phyloP scores from a whole-genome alignment of 2,329 filamentous ascomycete species.

The Pseudogymnoascus sp. region DNA sequence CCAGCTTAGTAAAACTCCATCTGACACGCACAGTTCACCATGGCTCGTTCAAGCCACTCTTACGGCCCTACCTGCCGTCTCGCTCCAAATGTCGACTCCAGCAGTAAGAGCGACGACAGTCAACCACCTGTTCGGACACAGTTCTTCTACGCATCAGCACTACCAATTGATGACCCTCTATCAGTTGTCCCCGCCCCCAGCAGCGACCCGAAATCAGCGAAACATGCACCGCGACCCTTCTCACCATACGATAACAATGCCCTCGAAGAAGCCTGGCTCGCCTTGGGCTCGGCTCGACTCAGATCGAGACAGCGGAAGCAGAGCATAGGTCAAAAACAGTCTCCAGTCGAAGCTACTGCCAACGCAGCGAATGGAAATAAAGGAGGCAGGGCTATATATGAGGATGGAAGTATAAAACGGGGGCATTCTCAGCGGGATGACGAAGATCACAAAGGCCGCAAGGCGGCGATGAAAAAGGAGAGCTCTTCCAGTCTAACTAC shows the following conservation, averaged over 20 bases:
- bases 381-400: background rate
- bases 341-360: background rate
- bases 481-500: background rate
- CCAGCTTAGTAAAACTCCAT: background rate
- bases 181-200: conserved; percentile 50
- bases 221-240: conserved; percentile 65
- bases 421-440: background rate
- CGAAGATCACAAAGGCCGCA: background rate
- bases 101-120: conserved; percentile 30
- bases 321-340: background rate
- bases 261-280: conserved; percentile 69
- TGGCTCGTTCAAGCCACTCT: conserved; percentile 26
- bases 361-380: background rate
- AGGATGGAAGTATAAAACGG: background rate
- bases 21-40: conserved; percentile 17
- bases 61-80: conserved; percentile 28
- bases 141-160: conserved; percentile 76
- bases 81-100: conserved; percentile 17
- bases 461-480: background rate
- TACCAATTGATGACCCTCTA: conserved; percentile 84
- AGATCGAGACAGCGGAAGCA: background rate
- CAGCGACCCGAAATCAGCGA: conserved; percentile 43
- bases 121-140: conserved; percentile 56
- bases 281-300: conserved; percentile 39
- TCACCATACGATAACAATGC: conserved; percentile 69